A percentile compares a stretch with the other conserved stretches of the same genome.
Evolutionary conservation across 208 protist genomes (phyloP).

Genomic region (Trypanosoma conorhini): DNA sequence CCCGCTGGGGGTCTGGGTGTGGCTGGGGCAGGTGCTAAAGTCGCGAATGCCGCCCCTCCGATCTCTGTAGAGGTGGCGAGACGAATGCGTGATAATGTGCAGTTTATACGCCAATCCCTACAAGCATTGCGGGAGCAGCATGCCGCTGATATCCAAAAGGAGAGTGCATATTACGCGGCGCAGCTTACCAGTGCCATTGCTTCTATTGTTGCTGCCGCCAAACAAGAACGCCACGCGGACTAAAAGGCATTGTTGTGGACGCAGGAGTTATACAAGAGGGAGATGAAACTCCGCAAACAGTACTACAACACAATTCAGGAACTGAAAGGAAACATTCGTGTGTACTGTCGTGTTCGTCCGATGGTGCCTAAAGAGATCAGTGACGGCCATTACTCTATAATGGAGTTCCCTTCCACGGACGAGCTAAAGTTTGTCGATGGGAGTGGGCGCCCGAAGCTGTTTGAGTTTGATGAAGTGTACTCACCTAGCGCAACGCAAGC

Average conservation of each 20-base stretch:
- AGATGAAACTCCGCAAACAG: constrained; percentile 92
- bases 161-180: constrained; percentile 60
- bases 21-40: constrained; percentile 23
- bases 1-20: background rate
- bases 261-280: constrained; percentile 90
- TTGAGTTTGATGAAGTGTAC: constrained; percentile 93
- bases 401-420: constrained; percentile 74
- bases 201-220: constrained; percentile 67
- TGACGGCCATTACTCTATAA: constrained; percentile 74
- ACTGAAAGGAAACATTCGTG: constrained; percentile 94
- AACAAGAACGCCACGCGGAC: constrained; percentile 69
- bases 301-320: constrained; percentile 94
- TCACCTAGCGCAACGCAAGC: constrained; percentile 66
- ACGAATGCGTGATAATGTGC: constrained; percentile 64
- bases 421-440: constrained; percentile 83
- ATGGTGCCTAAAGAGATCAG: constrained; percentile 80
- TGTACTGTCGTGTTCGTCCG: constrained; percentile 94
- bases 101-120: constrained; percentile 55
- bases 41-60: constrained; percentile 5
- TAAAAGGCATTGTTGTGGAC: constrained; percentile 84
- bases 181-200: constrained; percentile 76
- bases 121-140: constrained; percentile 72
- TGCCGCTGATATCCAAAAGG: constrained; percentile 62
- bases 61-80: constrained; percentile 31
- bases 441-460: constrained; percentile 81